Evolutionary conservation across 805 yeast species (phyloP).

Genomic region (Candida oleophila): DNA sequence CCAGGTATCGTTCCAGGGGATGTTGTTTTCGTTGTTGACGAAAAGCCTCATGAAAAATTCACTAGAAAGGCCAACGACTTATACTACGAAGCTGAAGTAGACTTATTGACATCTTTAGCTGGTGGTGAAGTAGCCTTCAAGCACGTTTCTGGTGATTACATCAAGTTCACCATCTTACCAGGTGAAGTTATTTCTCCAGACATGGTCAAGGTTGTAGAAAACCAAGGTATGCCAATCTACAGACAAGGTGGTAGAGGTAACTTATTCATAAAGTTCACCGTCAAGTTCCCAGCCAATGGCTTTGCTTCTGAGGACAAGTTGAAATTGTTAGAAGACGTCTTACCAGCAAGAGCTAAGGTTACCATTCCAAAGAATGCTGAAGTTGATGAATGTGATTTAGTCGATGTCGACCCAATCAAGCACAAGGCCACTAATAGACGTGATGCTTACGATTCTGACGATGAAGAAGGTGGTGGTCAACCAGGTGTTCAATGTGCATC

Average conservation of each 20-base stretch:
- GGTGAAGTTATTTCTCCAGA: conserved; percentile 95
- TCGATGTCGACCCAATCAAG: conserved; percentile 65
- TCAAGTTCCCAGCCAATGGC: conserved; percentile 80
- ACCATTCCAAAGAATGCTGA: conserved; percentile 68
- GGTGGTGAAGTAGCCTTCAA: conserved; percentile 90
- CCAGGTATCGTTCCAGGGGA: conserved; percentile 96
- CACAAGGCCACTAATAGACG: conserved; percentile 46
- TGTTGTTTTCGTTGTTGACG: conserved; percentile 87
- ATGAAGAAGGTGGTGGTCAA: conserved; percentile 53
- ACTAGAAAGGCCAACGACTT: conserved; percentile 89
- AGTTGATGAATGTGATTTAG: conserved; percentile 77
- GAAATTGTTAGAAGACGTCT: conserved; percentile 65
- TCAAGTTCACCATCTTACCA: conserved; percentile 78
- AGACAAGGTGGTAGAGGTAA: conserved; percentile 88
- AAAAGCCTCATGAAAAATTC: conserved; percentile 81
- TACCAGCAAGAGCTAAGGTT: conserved; percentile 72
- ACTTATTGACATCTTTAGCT: conserved; percentile 89
- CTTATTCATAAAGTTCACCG: conserved; percentile 78
- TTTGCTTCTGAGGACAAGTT: conserved; percentile 76
- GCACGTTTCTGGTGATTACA: conserved; percentile 89
- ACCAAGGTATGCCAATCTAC: conserved; percentile 96
- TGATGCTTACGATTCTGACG: conserved; percentile 44
- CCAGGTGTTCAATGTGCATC: conserved; percentile 92
- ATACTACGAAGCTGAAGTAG: conserved; percentile 80
- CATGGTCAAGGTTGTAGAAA: conserved; percentile 73